Conservation (phyloP, 495 filamentous ascomycete species). For the Lophiostoma macrostomum region DNA sequence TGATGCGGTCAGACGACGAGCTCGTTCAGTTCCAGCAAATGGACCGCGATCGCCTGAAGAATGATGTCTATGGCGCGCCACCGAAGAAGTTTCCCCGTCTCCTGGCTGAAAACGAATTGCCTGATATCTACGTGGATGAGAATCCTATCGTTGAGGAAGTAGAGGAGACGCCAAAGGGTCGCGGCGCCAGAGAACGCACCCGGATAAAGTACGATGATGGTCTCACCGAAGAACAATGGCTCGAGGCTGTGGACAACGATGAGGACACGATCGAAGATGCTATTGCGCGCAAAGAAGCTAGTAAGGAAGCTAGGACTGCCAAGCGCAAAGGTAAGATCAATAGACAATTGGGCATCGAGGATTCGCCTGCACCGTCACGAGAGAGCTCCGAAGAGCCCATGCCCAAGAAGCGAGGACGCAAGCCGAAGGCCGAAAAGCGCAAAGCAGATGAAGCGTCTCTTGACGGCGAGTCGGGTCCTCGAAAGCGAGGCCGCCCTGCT, state of each 20-base stretch:
- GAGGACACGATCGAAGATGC: slow-evolving; percentile 93
- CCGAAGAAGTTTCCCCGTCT: slow-evolving; percentile 69
- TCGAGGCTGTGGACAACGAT: slow-evolving; percentile 88
- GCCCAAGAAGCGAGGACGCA: slow-evolving; percentile 70
- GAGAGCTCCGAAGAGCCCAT: slow-evolving; percentile 73
- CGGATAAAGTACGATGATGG: slow-evolving; percentile 95
- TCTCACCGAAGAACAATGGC: slow-evolving; percentile 96
- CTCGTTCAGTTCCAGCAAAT: slow-evolving; percentile 50
- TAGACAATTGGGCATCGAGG: slow-evolving; percentile 59
- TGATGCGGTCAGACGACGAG: slow-evolving; percentile 46
- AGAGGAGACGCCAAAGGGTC: slow-evolving; percentile 67
- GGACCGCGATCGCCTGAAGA: slow-evolving; percentile 67
- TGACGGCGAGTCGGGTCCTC: slow-evolving; percentile 74
- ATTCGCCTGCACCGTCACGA: slow-evolving; percentile 70
- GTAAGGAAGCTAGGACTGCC: slow-evolving; percentile 81
- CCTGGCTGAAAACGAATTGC: slow-evolving; percentile 83
- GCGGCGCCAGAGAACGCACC: slow-evolving; percentile 90
- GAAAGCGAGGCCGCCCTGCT: slow-evolving; percentile 73
- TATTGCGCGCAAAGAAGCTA: slow-evolving; percentile 81
- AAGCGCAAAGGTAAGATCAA: slow-evolving; percentile 72
- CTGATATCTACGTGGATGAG: slow-evolving; percentile 91
- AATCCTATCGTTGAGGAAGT: slow-evolving; percentile 75
- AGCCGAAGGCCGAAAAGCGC: slow-evolving; percentile 74
- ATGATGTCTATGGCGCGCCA: slow-evolving; percentile 68
- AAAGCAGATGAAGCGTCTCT: slow-evolving; percentile 72